Evolutionary conservation across 768 basidiomycete species (phyloP).

Genomic region (Phlebiopsis gigantea): DNA sequence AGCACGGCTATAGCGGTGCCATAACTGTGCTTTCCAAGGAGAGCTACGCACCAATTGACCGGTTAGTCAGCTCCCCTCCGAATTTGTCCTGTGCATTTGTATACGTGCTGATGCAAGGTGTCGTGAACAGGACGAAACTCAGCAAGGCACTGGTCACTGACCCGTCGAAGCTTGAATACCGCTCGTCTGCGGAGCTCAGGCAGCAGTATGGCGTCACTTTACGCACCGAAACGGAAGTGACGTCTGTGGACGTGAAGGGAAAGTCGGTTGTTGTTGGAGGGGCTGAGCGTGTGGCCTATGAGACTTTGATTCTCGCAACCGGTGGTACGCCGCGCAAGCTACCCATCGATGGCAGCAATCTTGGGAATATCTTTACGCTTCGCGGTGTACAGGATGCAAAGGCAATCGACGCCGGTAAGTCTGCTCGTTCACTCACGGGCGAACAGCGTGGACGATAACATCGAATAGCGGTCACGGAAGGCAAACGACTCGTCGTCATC

Average conservation of each 20-base stretch:
- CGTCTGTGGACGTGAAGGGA: slow-evolving; percentile 55
- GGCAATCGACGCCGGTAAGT: slow-evolving; percentile 62
- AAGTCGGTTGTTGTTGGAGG: slow-evolving; percentile 60
- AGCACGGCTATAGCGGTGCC: slow-evolving; percentile 75
- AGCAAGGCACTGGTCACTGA: slow-evolving; percentile 84
- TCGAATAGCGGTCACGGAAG: slow-evolving; percentile 54
- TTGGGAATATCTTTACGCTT: slow-evolving; percentile 75
- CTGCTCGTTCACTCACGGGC: not conserved
- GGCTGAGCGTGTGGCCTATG: slow-evolving; percentile 58
- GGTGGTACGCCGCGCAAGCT: slow-evolving; percentile 71
- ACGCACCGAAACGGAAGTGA: slow-evolving; percentile 63
- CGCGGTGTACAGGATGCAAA: slow-evolving; percentile 66
- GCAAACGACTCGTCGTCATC: slow-evolving; percentile 74
- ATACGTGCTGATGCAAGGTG: not conserved
- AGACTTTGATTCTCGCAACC: slow-evolving; percentile 73
- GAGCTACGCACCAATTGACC: slow-evolving; percentile 75
- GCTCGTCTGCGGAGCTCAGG: slow-evolving; percentile 66
- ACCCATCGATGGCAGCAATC: slow-evolving; percentile 68
- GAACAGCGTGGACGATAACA: not conserved
- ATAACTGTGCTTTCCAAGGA: slow-evolving; percentile 83
- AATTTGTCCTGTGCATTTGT: not conserved
- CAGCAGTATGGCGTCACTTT: slow-evolving; percentile 68
- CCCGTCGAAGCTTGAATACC: slow-evolving; percentile 70
- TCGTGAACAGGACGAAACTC: slow-evolving; percentile 84
- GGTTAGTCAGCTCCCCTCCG: slow-evolving; percentile 34